Base-by-base conservation (phyloP, 2,329 filamentous ascomycete genomes). In the Epichloe baconii region DNA sequence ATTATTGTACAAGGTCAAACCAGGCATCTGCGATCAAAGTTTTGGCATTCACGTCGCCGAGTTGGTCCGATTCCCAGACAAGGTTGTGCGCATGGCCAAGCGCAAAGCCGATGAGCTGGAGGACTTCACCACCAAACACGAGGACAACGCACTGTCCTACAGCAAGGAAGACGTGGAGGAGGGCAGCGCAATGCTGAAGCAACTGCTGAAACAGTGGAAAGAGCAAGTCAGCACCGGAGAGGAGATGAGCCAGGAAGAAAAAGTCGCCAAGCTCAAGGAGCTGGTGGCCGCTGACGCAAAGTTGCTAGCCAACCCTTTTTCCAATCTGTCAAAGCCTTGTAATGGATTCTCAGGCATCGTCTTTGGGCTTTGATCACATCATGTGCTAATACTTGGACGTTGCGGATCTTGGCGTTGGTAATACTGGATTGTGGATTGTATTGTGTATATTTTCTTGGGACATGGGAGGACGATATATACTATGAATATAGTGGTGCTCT, bases 81-180 rank as follows among this genome's bases (percentile, higher is more conserved):
- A 98, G 71, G 94, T 98, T 15, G 86, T 98, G 54, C 88, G 89
- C 56, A 98, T 98, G 94, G 93, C 93, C n/a, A 95, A 95, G 71
- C 81, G 93, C 59, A 98, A 98, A 72, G 93, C 93, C 0, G 93
- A 97, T 66, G 94, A 98, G 74, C 76, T 98, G 37, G 93, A 98
- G 66, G 93, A 98, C 66, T 98, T 98, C 61, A 86, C 86, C 0
- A 79, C 79, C 48, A 90, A 89, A 69, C 82, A 87, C 59, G 83
- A 86, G 55, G 75, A 76, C 44, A 60, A 74, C 6, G 72, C 74
- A 7, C 67, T 77, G 43, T 71, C 79, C 58, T 88, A 88, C 64
- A 85, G 78, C 56, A 89, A 88, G 61, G 79, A 89, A 56, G 89
- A 98, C 58, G 86, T 97, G 0, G 89, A 95, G 60, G 81, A 91